Base-by-base conservation (phyloP, 306 rosid genomes). In the Potentilla sterilis region DNA sequence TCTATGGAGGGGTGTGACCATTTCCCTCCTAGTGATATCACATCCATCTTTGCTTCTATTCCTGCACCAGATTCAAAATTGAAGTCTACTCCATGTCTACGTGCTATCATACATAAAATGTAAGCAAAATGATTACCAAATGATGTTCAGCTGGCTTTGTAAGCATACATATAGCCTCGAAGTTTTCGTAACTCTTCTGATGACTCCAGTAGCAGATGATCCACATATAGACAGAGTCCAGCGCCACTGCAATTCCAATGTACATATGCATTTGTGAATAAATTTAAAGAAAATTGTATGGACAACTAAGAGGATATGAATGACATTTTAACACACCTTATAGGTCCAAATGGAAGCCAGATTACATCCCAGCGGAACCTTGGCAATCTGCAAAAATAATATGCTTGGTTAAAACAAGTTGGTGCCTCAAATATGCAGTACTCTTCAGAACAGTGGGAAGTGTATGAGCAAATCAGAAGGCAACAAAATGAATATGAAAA, bases 261-360 rank as follows among this genome's bases (percentile, higher is more conserved):
- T 62, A 72, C 7, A 74, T 12, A 54, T 9, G 75, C 65, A 9
- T 57, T n/a, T 37, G 11, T 40, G 54, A 58, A 43, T 49, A 22
- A 12, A 28, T 47, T 11, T 37, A 14, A 75, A 61, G 63, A 52
- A 43, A 80, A 48, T 43, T 54, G 46, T 55, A 70, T 21, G 62
- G 72, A 46, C 74, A 72, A 42, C 15, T 15, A 19, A 8, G 10
- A 13, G 77, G 78, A 76, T 68, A 75, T 44, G 44, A 72, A 75
- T 15, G 13, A 34, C 37, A 46, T 28, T 28, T 58, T 75, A 63
- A 46, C 79, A 43, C 87, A 92, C 97, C 93, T 24, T 74, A 92
- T 80, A n/a, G 98, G 93, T 41, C 97, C 98, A 68, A 89, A 72
- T 64, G 98, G 98, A 61, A 89, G 90, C 97, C 97, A 95, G 75